phyloP scores from a whole-genome alignment of 768 basidiomycete genomes.

The Macrolepiota dolichaula region DNA sequence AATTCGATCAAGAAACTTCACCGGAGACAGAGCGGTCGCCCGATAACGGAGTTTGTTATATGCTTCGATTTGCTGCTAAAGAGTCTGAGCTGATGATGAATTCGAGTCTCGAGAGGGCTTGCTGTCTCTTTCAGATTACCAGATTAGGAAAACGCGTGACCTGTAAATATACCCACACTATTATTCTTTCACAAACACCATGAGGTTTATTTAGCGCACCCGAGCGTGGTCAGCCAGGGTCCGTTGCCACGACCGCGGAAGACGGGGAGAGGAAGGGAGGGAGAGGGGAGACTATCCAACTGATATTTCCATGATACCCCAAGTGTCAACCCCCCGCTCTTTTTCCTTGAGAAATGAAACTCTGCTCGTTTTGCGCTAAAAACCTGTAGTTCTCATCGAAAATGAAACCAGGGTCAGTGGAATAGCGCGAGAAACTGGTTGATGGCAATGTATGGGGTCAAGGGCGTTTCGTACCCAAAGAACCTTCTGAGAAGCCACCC shows the following conservation, averaged over 20 bases:
- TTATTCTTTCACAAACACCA: not conserved
- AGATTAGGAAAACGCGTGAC: slow-evolving; percentile 1
- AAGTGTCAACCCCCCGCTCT: not conserved
- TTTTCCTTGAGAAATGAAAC: not conserved
- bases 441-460: slow-evolving; percentile 5
- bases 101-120: too few species aligned
- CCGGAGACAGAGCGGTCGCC: slow-evolving; percentile 13
- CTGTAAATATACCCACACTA: slow-evolving; percentile 5
- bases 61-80: too few species aligned
- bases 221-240: not conserved
- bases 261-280: too few species aligned
- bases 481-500: not conserved
- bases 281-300: not conserved
- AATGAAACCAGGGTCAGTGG: slow-evolving; percentile 9
- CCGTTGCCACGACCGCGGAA: not conserved
- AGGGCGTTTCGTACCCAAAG: slow-evolving; percentile 4
- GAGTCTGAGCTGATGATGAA: too few species aligned
- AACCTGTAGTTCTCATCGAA: slow-evolving; percentile 2
- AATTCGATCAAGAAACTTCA: slow-evolving; percentile 17
- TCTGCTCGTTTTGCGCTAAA: too few species aligned
- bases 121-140: slow-evolving; percentile 7
- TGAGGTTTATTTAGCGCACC: not conserved
- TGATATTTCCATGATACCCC: not conserved
- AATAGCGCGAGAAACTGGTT: not conserved
- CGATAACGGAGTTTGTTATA: slow-evolving; percentile 13